Percentiles rank a stretch among this genome's conserved stretches.
phyloP scores from a whole-genome alignment of 2,329 filamentous ascomycete species.

The Colletotrichum coccodes region DNA sequence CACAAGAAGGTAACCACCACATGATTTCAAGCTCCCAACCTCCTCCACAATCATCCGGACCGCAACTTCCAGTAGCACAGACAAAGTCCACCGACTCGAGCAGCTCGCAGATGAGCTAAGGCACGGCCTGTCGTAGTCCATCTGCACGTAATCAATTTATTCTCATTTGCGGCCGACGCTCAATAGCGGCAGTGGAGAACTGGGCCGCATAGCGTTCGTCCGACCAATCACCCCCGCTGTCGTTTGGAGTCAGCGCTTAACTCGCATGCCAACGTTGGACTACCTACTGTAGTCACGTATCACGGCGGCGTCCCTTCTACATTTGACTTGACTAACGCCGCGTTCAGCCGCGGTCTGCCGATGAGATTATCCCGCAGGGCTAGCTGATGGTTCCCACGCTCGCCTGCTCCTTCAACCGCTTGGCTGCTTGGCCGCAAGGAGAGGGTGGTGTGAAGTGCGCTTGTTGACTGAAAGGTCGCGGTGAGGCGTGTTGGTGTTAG shows the following conservation, averaged over 20 bases:
- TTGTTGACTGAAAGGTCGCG: not conserved
- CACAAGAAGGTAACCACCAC: not conserved
- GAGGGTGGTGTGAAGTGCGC: not conserved
- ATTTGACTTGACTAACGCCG: not conserved
- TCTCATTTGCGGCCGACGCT: not conserved
- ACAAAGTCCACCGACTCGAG: not conserved
- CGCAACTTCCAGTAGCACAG: not conserved
- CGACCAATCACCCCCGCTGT: conserved; percentile 2
- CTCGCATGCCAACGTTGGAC: conserved; percentile 16
- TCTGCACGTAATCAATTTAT: not conserved
- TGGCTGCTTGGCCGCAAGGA: not conserved
- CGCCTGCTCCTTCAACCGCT: not conserved
- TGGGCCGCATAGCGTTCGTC: conserved; percentile 4
- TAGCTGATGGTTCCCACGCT: not conserved
- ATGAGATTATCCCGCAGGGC: not conserved
- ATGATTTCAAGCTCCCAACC: not conserved
- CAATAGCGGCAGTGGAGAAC: conserved; percentile 3
- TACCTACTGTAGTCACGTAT: not conserved
- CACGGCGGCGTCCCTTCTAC: not conserved
- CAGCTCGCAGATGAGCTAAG: not conserved
- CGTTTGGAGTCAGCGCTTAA: conserved; percentile 6
- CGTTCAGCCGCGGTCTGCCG: not conserved
- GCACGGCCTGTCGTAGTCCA: not conserved
- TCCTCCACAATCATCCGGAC: not conserved
- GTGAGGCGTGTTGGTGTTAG: not conserved